Conservation (phyloP, 1,284 basidiomycete species). For the Ceraceosorus bombacis region DNA sequence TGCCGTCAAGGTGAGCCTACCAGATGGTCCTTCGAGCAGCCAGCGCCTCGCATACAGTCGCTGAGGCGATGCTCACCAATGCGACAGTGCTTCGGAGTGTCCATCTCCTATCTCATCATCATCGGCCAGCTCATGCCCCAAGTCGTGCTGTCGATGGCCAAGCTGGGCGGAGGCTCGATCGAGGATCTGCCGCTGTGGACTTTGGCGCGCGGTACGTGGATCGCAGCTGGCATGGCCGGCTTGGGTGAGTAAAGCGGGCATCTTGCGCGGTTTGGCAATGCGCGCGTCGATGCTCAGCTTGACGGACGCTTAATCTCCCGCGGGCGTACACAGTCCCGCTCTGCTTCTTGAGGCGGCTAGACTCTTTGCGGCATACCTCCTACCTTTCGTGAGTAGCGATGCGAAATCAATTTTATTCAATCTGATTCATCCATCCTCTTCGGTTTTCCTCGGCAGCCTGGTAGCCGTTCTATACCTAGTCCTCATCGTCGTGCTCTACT, state of each 20-base stretch:
- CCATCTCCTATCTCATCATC: conserved; percentile 63
- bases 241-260: conserved; percentile 52
- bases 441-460: conserved; percentile 56
- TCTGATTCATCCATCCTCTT: too few relatives aligned
- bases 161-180: conserved; percentile 20
- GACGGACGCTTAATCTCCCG: background rate
- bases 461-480: conserved; percentile 61
- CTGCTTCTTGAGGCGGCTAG: conserved; percentile 69
- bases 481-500: conserved; percentile 40
- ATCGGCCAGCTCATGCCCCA: conserved; percentile 67
- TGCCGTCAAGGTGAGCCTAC: conserved; percentile 62
- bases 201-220: conserved; percentile 73
- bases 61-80: too few relatives aligned
- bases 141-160: conserved; percentile 70
- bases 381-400: conserved; percentile 56
- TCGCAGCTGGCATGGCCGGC: conserved; percentile 70
- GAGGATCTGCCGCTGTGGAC: conserved; percentile 27
- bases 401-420: too few relatives aligned
- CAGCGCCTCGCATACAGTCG: too few relatives aligned
- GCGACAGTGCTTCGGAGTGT: conserved; percentile 70
- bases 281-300: too few relatives aligned
- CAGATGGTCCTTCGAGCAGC: too few relatives aligned
- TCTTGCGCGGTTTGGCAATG: background rate
- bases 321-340: conserved; percentile 62
- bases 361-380: conserved; percentile 65